Percentiles rank a stretch among this genome's conserved stretches.
These are phyloP conservation scores for Adansonia rubrostipa DNA, from an alignment of 441 rosid genomes.

Conservation along the genomic window DNA sequence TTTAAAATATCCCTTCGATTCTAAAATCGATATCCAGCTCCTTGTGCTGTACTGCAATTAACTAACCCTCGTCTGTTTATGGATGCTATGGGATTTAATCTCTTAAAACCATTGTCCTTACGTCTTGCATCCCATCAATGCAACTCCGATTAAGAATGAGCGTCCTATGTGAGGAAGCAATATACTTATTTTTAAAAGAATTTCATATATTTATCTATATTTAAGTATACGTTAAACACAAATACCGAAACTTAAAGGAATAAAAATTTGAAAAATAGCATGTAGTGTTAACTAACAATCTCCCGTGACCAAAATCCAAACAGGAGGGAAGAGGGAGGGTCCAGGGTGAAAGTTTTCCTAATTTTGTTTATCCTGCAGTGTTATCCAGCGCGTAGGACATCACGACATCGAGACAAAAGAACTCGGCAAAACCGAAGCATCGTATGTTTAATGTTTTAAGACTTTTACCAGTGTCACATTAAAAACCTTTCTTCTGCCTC, in stretches of 20 bases:
- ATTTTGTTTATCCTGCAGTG: background rate
- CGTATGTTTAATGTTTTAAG: slow-evolving; percentile 29
- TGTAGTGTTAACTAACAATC: background rate
- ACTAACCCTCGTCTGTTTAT: slow-evolving; percentile 20
- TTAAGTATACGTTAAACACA: too few relatives aligned
- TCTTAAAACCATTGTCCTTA: background rate
- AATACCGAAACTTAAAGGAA: too few relatives aligned
- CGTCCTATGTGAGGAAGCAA: too few relatives aligned
- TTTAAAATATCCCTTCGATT: background rate
- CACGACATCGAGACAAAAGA: slow-evolving; percentile 11
- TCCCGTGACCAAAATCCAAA: background rate
- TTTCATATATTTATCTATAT: too few relatives aligned
- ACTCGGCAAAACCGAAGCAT: slow-evolving; percentile 28
- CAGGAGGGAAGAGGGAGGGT: background rate
- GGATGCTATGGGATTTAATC: too few relatives aligned
- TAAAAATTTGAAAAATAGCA: too few relatives aligned
- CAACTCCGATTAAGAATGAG: too few relatives aligned
- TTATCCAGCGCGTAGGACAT: background rate
- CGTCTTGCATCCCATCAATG: background rate
- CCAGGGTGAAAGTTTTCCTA: too few relatives aligned
- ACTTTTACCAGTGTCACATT: background rate
- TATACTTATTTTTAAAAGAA: too few relatives aligned
- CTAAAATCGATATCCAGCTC: background rate
- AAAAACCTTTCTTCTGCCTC: background rate
- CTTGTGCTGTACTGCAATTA: too few relatives aligned